These are phyloP conservation scores for Penicillium pancosmium DNA, from an alignment of 495 filamentous ascomycete species.

Conservation along the genomic window DNA sequence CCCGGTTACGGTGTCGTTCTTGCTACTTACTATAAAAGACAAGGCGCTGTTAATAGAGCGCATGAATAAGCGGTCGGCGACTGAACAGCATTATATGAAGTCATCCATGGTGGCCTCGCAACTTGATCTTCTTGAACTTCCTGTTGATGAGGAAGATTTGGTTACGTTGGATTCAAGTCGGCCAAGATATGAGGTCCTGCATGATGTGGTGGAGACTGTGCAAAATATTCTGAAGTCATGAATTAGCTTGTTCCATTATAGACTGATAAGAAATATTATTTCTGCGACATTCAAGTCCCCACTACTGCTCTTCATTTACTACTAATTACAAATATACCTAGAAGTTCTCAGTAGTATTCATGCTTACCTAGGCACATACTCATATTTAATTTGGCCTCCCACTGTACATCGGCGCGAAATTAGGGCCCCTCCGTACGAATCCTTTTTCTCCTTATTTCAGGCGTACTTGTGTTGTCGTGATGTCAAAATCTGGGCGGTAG, in stretches of 20 bases:
- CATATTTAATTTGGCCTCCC: too few species aligned
- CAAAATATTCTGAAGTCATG: slow-evolving; percentile 7
- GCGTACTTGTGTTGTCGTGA: too few species aligned
- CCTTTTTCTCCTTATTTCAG: too few species aligned
- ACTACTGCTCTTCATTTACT: too few species aligned
- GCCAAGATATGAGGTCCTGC: slow-evolving; percentile 17
- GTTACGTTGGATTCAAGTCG: slow-evolving; percentile 18
- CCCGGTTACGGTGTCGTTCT: slow-evolving; percentile 27
- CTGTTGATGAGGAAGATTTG: slow-evolving; percentile 21
- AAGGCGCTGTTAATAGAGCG: slow-evolving; percentile 17
- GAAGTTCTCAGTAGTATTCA: too few species aligned
- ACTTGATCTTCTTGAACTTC: slow-evolving; percentile 23
- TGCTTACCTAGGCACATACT: too few species aligned
- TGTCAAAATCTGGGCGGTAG: too few species aligned
- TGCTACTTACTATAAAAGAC: slow-evolving; percentile 14
- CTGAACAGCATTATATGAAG: slow-evolving; percentile 31
- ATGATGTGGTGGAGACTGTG: slow-evolving; percentile 15
- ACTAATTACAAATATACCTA: too few species aligned
- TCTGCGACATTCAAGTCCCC: too few species aligned
- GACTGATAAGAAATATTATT: neutral
- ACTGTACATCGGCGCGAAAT: too few species aligned
- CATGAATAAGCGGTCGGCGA: slow-evolving; percentile 10
- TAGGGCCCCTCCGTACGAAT: too few species aligned
- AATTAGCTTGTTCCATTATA: neutral
- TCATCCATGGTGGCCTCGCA: slow-evolving; percentile 30